These are phyloP conservation scores for Nosema muscidifuracis DNA, from an alignment of 371 early-diverging fungal species.

Conservation along the genomic window DNA sequence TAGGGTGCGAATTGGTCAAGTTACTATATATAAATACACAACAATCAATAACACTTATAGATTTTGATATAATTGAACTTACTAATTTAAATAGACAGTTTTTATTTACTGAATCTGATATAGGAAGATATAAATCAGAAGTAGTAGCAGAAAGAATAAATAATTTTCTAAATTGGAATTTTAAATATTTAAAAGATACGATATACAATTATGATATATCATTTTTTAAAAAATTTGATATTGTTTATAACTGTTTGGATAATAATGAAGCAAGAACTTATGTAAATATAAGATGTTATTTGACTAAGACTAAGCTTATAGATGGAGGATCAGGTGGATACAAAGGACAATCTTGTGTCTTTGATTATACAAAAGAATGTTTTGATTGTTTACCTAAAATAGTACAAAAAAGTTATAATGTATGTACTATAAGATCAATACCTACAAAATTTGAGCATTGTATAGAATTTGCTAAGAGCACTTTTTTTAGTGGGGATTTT, in stretches of 20 bases:
- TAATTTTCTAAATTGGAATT: neutral
- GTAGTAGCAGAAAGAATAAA: slow-evolving; percentile 43
- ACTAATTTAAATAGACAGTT: slow-evolving; percentile 96
- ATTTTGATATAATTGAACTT: slow-evolving; percentile 91
- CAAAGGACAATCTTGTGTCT: slow-evolving; percentile 82
- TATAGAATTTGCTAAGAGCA: slow-evolving; percentile 87
- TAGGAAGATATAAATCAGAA: slow-evolving; percentile 78
- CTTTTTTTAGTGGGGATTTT: neutral
- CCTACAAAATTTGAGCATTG: slow-evolving; percentile 92
- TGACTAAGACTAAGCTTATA: slow-evolving; percentile 75
- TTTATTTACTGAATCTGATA: slow-evolving; percentile 80
- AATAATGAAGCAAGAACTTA: slow-evolving; percentile 87
- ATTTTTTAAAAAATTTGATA: slow-evolving; percentile 79
- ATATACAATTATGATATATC: slow-evolving; percentile 68
- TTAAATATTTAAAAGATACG: slow-evolving; percentile 67
- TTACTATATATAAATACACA: slow-evolving; percentile 45
- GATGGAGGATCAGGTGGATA: slow-evolving; percentile 95
- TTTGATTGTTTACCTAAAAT: slow-evolving; percentile 89
- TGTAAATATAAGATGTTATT: slow-evolving; percentile 87
- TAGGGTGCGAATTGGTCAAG: slow-evolving; percentile 94
- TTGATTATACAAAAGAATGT: slow-evolving; percentile 76
- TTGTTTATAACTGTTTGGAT: slow-evolving; percentile 94
- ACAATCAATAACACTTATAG: slow-evolving; percentile 66
- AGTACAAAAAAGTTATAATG: slow-evolving; percentile 64
- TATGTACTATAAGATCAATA: slow-evolving; percentile 92